A percentile compares a stretch with the other conserved stretches of the same genome.
phyloP scores from a whole-genome alignment of 2,329 filamentous ascomycete genomes.

The Calcarisporium arbuscula region DNA sequence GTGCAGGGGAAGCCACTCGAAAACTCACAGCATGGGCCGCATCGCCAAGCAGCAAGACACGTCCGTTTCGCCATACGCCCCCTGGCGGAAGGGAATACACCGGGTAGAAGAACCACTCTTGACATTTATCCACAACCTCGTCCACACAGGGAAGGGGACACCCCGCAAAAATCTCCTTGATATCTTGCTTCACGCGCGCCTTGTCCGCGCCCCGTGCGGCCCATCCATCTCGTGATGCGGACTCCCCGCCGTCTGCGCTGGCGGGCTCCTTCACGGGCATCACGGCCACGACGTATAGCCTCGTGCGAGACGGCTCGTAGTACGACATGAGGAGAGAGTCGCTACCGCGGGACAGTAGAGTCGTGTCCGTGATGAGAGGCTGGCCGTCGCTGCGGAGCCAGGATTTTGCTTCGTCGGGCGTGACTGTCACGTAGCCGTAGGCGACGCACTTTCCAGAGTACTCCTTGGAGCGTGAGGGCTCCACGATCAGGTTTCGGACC shows the following conservation, averaged over 20 bases:
- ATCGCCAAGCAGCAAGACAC: conserved; percentile 45
- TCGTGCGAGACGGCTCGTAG: conserved; percentile 12
- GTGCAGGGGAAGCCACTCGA: not conserved
- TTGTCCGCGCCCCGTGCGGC: conserved; percentile 15
- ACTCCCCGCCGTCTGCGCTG: conserved; percentile 8
- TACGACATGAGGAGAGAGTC: conserved; percentile 15
- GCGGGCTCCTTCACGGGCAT: conserved; percentile 13
- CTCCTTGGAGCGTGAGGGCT: conserved; percentile 16
- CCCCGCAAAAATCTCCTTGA: conserved; percentile 10
- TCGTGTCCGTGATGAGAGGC: conserved; percentile 15
- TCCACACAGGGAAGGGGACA: conserved; percentile 11
- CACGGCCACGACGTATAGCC: conserved; percentile 15
- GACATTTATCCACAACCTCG: conserved; percentile 14
- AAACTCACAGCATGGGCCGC: conserved; percentile 42
- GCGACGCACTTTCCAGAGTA: conserved; percentile 25
- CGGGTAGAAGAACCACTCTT: conserved; percentile 27
- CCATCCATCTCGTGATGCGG: conserved; percentile 17
- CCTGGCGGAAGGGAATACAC: conserved; percentile 27
- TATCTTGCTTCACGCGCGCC: conserved; percentile 11
- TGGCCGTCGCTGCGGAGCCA: conserved; percentile 11
- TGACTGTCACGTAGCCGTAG: conserved; percentile 14
- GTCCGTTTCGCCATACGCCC: conserved; percentile 28
- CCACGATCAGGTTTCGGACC: conserved; percentile 23
- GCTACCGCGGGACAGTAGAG: conserved; percentile 13
- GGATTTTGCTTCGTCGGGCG: conserved; percentile 2